phyloP scores from a whole-genome alignment of 768 basidiomycete genomes.

The Panellus pusillus region DNA sequence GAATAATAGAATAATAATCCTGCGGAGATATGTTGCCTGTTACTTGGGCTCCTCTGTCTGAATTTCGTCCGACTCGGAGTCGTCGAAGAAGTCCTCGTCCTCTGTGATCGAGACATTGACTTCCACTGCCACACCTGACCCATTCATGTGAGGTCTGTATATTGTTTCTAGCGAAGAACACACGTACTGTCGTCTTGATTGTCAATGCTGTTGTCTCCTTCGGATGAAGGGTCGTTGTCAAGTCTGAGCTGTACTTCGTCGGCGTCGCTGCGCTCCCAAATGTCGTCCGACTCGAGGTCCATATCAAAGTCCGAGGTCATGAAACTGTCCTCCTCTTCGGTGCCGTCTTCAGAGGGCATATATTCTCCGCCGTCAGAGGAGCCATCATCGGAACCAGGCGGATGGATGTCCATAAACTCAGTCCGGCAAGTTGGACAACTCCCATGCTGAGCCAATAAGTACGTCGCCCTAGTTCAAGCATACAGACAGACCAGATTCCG shows the following conservation, averaged over 20 bases:
- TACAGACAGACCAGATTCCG: slow-evolving; percentile 44
- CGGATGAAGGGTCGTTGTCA: slow-evolving; percentile 16
- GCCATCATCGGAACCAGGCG: slow-evolving; percentile 58
- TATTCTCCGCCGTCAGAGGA: slow-evolving; percentile 71
- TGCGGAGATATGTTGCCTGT: neutral
- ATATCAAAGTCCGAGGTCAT: slow-evolving; percentile 36
- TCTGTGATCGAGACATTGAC: slow-evolving; percentile 8
- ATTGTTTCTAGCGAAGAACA: neutral
- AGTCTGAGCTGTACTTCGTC: slow-evolving; percentile 19
- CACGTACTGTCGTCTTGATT: slow-evolving; percentile 15
- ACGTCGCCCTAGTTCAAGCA: neutral
- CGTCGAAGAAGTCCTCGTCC: slow-evolving; percentile 7
- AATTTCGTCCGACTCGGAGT: slow-evolving; percentile 14
- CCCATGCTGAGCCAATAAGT: slow-evolving; percentile 50
- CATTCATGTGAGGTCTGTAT: neutral
- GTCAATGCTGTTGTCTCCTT: slow-evolving; percentile 21
- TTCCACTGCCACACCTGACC: slow-evolving; percentile 5
- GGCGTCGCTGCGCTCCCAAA: slow-evolving; percentile 24
- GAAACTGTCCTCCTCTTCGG: slow-evolving; percentile 44
- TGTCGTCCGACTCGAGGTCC: slow-evolving; percentile 29
- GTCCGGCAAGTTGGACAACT: slow-evolving; percentile 70
- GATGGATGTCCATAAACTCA: slow-evolving; percentile 54
- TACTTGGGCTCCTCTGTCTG: slow-evolving; percentile 20
- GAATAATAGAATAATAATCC: slow-evolving; percentile 3
- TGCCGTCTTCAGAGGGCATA: slow-evolving; percentile 51